Percentiles rank a stretch among this genome's conserved stretches.
These are phyloP conservation scores for Moniliella sp. DNA, from an alignment of 1,284 basidiomycete species.

Conservation along the genomic window DNA sequence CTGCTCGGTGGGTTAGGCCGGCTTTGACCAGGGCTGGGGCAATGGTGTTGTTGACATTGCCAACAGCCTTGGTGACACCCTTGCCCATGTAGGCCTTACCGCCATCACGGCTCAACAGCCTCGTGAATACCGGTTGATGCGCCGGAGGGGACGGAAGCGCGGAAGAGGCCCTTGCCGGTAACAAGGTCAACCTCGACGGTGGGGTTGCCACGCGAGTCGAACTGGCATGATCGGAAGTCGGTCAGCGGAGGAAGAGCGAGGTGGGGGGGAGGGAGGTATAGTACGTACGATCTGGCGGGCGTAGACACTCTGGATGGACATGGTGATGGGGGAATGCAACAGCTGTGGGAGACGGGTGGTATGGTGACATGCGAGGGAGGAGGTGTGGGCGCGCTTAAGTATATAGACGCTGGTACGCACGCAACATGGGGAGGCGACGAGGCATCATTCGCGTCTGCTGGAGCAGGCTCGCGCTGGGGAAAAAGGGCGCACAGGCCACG, in stretches of 20 bases:
- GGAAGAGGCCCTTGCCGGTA: conserved; percentile 52
- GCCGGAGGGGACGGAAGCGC: conserved; percentile 85
- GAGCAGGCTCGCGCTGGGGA: no score
- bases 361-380: background rate
- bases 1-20: conserved; percentile 60
- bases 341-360: background rate
- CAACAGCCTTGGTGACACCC: conserved; percentile 72
- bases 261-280: no score
- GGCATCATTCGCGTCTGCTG: no score
- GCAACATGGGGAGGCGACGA: no score
- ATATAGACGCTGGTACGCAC: no score
- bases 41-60: conserved; percentile 80
- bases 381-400: no score
- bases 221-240: no score
- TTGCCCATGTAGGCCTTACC: conserved; percentile 96
- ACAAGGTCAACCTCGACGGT: conserved; percentile 32
- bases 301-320: conserved; percentile 6
- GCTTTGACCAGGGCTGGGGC: conserved; percentile 72
- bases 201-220: conserved; percentile 33
- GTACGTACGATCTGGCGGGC: conserved; percentile 9
- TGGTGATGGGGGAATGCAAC: conserved; percentile 1
- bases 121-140: conserved; percentile 96
- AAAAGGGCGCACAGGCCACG: no score
- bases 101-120: conserved; percentile 90
- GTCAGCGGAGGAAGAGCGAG: no score